Percentiles rank a stretch among this genome's conserved stretches.
Evolutionary conservation across 345 rosid genomes (phyloP).

Genomic region (Anacardium occidentale): DNA sequence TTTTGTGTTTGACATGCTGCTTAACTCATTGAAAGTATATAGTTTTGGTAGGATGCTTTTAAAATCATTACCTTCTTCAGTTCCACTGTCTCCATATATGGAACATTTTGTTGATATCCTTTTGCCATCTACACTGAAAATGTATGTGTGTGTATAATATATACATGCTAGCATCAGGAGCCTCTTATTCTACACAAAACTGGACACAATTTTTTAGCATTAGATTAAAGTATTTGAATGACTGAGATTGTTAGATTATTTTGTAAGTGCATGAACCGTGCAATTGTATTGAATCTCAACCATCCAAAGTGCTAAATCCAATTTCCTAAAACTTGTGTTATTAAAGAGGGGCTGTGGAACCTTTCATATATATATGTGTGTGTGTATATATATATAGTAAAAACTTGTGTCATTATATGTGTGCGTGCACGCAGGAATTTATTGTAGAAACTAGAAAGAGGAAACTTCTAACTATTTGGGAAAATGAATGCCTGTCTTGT

Average conservation of each 20-base stretch:
- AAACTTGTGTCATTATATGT: neutral
- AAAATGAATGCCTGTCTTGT: neutral
- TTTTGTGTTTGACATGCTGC: neutral
- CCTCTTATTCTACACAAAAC: too few species aligned
- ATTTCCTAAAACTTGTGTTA: too few species aligned
- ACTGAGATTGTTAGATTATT: too few species aligned
- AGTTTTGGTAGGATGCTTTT: neutral
- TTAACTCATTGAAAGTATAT: neutral
- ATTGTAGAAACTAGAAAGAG: neutral
- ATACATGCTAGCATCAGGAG: too few species aligned
- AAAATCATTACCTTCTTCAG: neutral
- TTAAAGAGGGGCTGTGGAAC: too few species aligned
- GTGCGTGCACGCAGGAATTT: neutral
- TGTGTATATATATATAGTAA: too few species aligned
- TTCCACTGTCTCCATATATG: neutral
- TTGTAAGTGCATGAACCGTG: too few species aligned
- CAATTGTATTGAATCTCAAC: too few species aligned
- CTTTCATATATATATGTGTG: too few species aligned
- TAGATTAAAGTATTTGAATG: neutral
- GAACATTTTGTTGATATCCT: neutral
- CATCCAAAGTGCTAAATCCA: too few species aligned
- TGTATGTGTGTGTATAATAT: too few species aligned
- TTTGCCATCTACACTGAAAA: neutral
- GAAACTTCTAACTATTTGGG: neutral
- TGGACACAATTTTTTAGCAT: too few species aligned